Conservation (phyloP, 495 filamentous ascomycete species). For the Bryoglossum gracile region DNA sequence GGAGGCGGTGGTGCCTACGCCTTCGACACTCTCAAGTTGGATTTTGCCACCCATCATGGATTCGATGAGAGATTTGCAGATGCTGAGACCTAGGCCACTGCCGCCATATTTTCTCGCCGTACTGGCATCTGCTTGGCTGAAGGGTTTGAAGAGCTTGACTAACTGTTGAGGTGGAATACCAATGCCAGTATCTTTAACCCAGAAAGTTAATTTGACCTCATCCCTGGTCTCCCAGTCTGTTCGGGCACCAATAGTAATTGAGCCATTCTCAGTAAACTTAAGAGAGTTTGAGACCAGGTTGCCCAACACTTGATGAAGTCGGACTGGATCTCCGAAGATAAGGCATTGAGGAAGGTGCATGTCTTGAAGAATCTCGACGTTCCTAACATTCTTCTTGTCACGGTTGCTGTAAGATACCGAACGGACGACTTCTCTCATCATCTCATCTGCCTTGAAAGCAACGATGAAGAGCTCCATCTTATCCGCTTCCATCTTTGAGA, state of each 20-base stretch:
- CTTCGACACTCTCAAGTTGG: constrained; percentile 67
- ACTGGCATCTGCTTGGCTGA: constrained; percentile 82
- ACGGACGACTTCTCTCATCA: constrained; percentile 79
- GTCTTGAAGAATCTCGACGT: constrained; percentile 58
- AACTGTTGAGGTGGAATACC: constrained; percentile 78
- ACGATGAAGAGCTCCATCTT: constrained; percentile 92
- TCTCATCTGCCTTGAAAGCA: constrained; percentile 76
- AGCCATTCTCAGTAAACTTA: constrained; percentile 85
- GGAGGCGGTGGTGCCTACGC: constrained; percentile 74
- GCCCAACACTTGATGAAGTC: constrained; percentile 87
- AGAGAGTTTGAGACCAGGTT: constrained; percentile 90
- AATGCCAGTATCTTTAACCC: constrained; percentile 85
- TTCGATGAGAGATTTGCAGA: constrained; percentile 92
- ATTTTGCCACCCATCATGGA: constrained; percentile 83
- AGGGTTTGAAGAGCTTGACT: constrained; percentile 79
- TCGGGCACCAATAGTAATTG: constrained; percentile 68
- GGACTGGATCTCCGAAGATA: constrained; percentile 85
- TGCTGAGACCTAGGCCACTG: constrained; percentile 82
- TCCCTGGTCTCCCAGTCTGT: constrained; percentile 63
- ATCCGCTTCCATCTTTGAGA: constrained; percentile 87
- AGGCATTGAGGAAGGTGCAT: constrained; percentile 69
- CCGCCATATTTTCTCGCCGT: constrained; percentile 85
- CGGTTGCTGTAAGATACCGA: constrained; percentile 78
- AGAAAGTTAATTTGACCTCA: constrained; percentile 67
- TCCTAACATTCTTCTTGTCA: constrained; percentile 57